Evolutionary conservation across 352 stramenopile species (phyloP).

Genomic region (Phytophthora fragariae): DNA sequence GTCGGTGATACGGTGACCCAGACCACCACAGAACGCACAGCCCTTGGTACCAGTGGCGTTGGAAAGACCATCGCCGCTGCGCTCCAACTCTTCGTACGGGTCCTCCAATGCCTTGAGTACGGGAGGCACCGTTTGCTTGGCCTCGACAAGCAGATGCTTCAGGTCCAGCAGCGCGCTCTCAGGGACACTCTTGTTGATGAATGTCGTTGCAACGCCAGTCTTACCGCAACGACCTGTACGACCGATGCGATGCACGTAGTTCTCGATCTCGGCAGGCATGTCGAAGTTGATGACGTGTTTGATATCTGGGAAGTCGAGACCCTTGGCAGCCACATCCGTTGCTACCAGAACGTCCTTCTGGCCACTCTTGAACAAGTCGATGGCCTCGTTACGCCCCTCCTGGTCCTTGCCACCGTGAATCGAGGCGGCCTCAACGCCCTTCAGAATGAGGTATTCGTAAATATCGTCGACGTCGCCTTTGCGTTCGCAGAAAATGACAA

Average conservation of each 20-base stretch:
- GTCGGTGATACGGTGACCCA: slow-evolving; percentile 98
- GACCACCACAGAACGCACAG: slow-evolving; percentile 98
- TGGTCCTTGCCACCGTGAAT: slow-evolving; percentile 99
- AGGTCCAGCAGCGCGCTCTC: slow-evolving; percentile 98
- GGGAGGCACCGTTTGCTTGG: slow-evolving; percentile 98
- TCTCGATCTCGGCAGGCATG: slow-evolving; percentile 99
- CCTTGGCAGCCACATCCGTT: slow-evolving; percentile 98
- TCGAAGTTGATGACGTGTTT: slow-evolving; percentile 99
- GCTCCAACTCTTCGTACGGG: slow-evolving; percentile 91
- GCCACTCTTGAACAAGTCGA: slow-evolving; percentile 94
- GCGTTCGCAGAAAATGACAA: slow-evolving; percentile 98
- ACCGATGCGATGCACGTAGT: slow-evolving; percentile 99
- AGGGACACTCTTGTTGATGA: slow-evolving; percentile 98
- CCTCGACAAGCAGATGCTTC: slow-evolving; percentile 98
- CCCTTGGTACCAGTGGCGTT: slow-evolving; percentile 91
- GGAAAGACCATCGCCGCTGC: slow-evolving; percentile 47
- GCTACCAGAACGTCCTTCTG: slow-evolving; percentile 98
- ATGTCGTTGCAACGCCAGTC: slow-evolving; percentile 98
- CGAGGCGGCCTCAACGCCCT: slow-evolving; percentile 95
- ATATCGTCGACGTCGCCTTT: slow-evolving; percentile 99
- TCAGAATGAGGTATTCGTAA: slow-evolving; percentile 98
- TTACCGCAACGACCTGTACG: slow-evolving; percentile 98
- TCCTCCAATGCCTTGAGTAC: slow-evolving; percentile 98
- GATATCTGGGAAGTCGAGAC: slow-evolving; percentile 99
- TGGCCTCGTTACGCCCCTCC: slow-evolving; percentile 97